These are phyloP conservation scores for Chalciporus piperatus DNA, from an alignment of 768 basidiomycete genomes.

Conservation along the genomic window DNA sequence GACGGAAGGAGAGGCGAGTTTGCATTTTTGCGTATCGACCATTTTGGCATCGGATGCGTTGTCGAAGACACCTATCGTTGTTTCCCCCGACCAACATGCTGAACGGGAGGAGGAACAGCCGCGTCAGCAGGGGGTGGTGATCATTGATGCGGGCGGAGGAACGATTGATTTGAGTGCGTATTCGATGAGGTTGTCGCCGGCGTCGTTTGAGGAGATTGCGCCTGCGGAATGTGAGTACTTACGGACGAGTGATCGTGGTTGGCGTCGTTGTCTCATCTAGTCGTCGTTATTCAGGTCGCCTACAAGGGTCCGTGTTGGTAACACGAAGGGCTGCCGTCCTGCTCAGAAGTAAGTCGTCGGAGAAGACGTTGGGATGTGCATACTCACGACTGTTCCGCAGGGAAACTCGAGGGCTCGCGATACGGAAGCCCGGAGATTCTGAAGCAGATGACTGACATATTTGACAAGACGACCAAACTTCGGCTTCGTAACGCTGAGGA, in stretches of 20 bases:
- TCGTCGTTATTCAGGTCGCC: constrained; percentile 29
- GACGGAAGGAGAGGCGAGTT: constrained; percentile 64
- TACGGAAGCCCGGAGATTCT: constrained; percentile 34
- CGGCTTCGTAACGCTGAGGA: constrained; percentile 41
- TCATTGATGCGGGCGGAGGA: constrained; percentile 52
- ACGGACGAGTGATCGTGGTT: neutral
- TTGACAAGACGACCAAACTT: constrained; percentile 40
- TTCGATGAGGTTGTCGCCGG: constrained; percentile 38
- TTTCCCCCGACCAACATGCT: constrained; percentile 15
- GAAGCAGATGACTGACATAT: constrained; percentile 34
- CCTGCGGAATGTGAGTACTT: constrained; percentile 33
- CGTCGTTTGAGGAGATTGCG: constrained; percentile 39
- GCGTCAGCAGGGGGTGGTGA: constrained; percentile 35
- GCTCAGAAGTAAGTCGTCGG: constrained; percentile 23
- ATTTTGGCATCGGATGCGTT: constrained; percentile 38
- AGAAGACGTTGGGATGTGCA: neutral
- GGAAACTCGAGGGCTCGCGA: constrained; percentile 30
- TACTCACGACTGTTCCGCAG: constrained; percentile 14
- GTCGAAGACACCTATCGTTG: constrained; percentile 14
- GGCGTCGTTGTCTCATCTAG: neutral
- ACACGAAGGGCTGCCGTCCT: constrained; percentile 32
- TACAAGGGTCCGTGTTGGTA: constrained; percentile 41
- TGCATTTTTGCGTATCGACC: constrained; percentile 54
- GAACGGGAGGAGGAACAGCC: constrained; percentile 22
- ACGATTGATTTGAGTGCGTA: constrained; percentile 43